Evolutionary conservation across 768 basidiomycete genomes (phyloP).

Genomic region (Hygrophorus russula): DNA sequence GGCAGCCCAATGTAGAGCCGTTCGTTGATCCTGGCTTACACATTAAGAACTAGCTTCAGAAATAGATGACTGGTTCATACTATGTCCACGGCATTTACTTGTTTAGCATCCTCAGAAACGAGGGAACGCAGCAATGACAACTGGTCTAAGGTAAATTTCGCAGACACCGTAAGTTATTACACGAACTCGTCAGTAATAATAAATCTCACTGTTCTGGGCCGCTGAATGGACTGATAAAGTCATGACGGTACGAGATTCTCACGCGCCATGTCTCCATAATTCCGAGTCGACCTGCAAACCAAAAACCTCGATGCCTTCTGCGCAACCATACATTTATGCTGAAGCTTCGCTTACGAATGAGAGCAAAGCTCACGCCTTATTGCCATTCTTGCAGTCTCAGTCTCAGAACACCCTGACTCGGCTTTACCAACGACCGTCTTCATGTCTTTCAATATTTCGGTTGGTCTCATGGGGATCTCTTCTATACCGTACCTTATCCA

Average conservation of each 20-base stretch:
- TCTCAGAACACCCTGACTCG: slow-evolving; percentile 68
- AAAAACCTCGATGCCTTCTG: too few species aligned
- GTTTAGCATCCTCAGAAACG: slow-evolving; percentile 46
- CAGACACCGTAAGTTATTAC: slow-evolving; percentile 1
- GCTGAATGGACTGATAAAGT: slow-evolving; percentile 48
- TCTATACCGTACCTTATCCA: slow-evolving; percentile 7
- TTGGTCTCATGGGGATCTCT: slow-evolving; percentile 20
- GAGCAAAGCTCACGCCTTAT: slow-evolving; percentile 46
- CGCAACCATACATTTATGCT: slow-evolving; percentile 16
- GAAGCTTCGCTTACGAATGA: slow-evolving; percentile 16
- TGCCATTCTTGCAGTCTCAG: slow-evolving; percentile 74
- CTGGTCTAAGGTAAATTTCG: slow-evolving; percentile 66
- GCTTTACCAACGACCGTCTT: slow-evolving; percentile 76
- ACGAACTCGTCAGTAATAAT: neutral
- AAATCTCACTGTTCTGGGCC: slow-evolving; percentile 50
- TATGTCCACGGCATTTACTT: slow-evolving; percentile 50
- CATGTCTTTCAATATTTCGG: slow-evolving; percentile 88
- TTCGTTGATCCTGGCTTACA: slow-evolving; percentile 53
- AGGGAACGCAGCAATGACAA: slow-evolving; percentile 57
- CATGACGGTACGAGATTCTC: slow-evolving; percentile 18
- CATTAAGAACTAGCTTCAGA: neutral
- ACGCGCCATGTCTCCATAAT: neutral
- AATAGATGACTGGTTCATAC: slow-evolving; percentile 24
- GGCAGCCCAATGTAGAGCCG: slow-evolving; percentile 81
- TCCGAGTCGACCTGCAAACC: too few species aligned